These are phyloP conservation scores for Phytophthora fragariaefolia DNA, from an alignment of 352 stramenopile genomes.

Conservation along the genomic window DNA sequence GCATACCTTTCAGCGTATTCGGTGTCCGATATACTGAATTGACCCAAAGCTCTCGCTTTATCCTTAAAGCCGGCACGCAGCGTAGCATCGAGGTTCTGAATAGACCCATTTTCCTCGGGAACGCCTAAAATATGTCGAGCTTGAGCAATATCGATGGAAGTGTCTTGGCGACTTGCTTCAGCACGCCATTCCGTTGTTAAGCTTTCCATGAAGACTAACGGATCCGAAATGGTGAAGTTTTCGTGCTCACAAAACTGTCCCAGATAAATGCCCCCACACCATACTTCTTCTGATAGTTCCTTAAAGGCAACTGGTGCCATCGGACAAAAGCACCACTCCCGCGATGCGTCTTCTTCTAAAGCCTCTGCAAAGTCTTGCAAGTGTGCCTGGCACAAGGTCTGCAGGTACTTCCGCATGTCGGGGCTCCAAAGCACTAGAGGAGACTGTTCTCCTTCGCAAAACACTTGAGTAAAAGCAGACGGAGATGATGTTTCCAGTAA, in stretches of 20 bases:
- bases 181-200: slow-evolving; percentile 83
- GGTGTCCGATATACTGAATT: slow-evolving; percentile 28
- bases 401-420: slow-evolving; percentile 92
- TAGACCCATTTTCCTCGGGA: slow-evolving; percentile 22
- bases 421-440: slow-evolving; percentile 95
- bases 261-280: slow-evolving; percentile 95
- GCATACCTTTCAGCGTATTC: slow-evolving; percentile 58
- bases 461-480: slow-evolving; percentile 90
- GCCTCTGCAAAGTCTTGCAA: slow-evolving; percentile 92
- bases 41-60: slow-evolving; percentile 46
- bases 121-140: slow-evolving; percentile 51
- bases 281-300: slow-evolving; percentile 92
- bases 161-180: slow-evolving; percentile 54
- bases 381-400: slow-evolving; percentile 90
- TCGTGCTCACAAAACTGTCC: slow-evolving; percentile 90
- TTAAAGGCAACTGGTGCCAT: slow-evolving; percentile 93
- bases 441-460: slow-evolving; percentile 85
- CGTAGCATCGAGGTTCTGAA: slow-evolving; percentile 14
- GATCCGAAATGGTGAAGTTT: slow-evolving; percentile 86
- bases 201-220: slow-evolving; percentile 86
- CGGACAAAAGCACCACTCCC: slow-evolving; percentile 91
- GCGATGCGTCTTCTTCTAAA: slow-evolving; percentile 89
- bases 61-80: slow-evolving; percentile 70
- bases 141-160: slow-evolving; percentile 42
- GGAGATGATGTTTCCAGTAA: slow-evolving; percentile 84